Evolutionary conservation across 2,329 filamentous ascomycete genomes (phyloP).

Genomic region (Fusarium penzigii): DNA sequence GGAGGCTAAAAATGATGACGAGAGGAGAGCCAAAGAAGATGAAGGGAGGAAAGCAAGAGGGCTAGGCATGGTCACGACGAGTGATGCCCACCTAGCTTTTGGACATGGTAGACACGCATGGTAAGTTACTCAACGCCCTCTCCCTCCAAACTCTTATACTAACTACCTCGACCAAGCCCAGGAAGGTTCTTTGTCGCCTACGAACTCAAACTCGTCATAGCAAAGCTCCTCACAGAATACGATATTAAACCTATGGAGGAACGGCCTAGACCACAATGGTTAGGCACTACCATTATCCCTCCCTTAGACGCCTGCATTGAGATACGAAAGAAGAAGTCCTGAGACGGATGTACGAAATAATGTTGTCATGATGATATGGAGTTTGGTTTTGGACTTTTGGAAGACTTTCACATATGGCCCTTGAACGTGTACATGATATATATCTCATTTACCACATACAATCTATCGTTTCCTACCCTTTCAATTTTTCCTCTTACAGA

Average conservation of each 20-base stretch:
- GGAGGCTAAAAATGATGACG: constrained; percentile 29
- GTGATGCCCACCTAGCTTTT: constrained; percentile 52
- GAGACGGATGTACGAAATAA: neutral
- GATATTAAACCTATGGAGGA: constrained; percentile 46
- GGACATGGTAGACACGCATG: constrained; percentile 58
- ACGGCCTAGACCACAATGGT: constrained; percentile 43
- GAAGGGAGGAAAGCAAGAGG: constrained; percentile 37
- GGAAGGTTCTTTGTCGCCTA: constrained; percentile 58
- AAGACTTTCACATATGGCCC: too few relatives aligned
- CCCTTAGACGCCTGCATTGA: constrained; percentile 29
- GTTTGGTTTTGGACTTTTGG: too few relatives aligned
- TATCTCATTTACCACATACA: neutral
- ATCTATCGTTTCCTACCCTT: too few relatives aligned
- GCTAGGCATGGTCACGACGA: constrained; percentile 55
- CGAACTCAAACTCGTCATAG: constrained; percentile 56
- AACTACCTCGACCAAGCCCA: constrained; percentile 34
- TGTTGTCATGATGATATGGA: neutral
- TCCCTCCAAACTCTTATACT: too few relatives aligned
- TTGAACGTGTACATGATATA: too few relatives aligned
- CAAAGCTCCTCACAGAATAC: constrained; percentile 53
- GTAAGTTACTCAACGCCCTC: constrained; percentile 14
- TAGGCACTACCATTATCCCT: constrained; percentile 44
- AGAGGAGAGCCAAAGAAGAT: constrained; percentile 32
- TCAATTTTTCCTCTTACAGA: constrained; percentile 16
- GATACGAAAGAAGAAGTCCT: constrained; percentile 21